Evolutionary conservation across 495 filamentous ascomycete species (phyloP).

Genomic region (Jackrogersella minutella): DNA sequence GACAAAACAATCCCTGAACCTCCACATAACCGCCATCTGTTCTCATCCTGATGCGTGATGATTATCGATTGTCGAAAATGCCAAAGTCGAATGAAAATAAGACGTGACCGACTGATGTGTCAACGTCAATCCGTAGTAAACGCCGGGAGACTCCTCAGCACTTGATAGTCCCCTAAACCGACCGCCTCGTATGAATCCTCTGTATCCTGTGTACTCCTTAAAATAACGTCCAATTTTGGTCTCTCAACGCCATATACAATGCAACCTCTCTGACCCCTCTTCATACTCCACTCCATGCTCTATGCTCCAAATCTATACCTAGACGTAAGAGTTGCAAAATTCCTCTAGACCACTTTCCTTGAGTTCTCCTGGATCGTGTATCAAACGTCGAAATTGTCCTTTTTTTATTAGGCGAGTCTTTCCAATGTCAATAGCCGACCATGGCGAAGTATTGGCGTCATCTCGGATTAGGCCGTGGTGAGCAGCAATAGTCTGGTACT

Average conservation of each 20-base stretch:
- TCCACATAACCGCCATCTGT: neutral
- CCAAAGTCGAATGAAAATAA: slow-evolving; percentile 23
- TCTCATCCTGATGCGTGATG: neutral
- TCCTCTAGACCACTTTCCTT: neutral
- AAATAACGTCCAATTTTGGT: slow-evolving; percentile 17
- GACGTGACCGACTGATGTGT: slow-evolving; percentile 11
- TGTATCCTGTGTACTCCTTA: neutral
- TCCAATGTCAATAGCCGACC: neutral
- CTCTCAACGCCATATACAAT: slow-evolving; percentile 5
- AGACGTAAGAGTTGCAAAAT: neutral
- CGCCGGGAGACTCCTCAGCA: slow-evolving; percentile 60
- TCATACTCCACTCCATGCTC: neutral
- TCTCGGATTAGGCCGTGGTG: neutral
- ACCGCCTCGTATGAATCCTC: slow-evolving; percentile 3
- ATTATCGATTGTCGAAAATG: slow-evolving; percentile 1
- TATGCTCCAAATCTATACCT: slow-evolving; percentile 9
- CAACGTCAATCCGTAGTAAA: slow-evolving; percentile 36
- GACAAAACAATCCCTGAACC: neutral
- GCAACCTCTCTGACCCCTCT: neutral
- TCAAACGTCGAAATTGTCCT: neutral
- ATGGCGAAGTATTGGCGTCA: neutral
- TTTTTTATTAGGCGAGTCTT: neutral
- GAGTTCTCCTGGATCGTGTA: neutral
- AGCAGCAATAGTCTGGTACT: slow-evolving; percentile 15
- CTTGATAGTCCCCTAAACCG: slow-evolving; percentile 56